A percentile compares a stretch with the other conserved stretches of the same genome.
Conservation (phyloP, 331 rosid species). For the Telfairia occidentalis region DNA sequence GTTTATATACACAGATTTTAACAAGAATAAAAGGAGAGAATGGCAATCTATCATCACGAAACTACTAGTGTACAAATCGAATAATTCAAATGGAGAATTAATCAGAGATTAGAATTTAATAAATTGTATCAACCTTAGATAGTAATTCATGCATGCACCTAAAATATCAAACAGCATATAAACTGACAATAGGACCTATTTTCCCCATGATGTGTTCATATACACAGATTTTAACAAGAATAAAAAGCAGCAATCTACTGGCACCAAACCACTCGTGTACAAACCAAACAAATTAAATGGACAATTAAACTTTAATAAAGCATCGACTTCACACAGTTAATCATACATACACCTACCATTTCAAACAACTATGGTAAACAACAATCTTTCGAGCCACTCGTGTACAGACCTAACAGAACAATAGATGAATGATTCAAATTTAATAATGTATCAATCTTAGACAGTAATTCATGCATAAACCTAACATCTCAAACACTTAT, state of each 20-base stretch:
- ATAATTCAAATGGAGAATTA: background rate
- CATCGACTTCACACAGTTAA: background rate
- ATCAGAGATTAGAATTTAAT: background rate
- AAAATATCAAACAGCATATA: background rate
- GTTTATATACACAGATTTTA: background rate
- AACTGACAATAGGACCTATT: background rate
- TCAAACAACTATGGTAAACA: background rate
- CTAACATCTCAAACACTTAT: background rate
- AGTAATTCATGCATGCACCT: background rate
- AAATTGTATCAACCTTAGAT: background rate
- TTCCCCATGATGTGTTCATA: background rate
- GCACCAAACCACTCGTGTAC: background rate
- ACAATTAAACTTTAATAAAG: background rate
- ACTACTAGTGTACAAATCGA: background rate
- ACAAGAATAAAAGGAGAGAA: background rate
- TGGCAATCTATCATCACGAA: background rate
- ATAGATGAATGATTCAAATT: background rate
- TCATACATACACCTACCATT: background rate
- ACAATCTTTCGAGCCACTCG: too few relatives aligned
- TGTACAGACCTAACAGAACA: too few relatives aligned
- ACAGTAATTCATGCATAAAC: background rate
- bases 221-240: background rate
- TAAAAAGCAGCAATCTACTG: background rate
- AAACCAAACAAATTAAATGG: background rate
- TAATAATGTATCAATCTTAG: background rate